Evolutionary conservation across 2,329 filamentous ascomycete species (phyloP).

Genomic region (Fusarium sp.): DNA sequence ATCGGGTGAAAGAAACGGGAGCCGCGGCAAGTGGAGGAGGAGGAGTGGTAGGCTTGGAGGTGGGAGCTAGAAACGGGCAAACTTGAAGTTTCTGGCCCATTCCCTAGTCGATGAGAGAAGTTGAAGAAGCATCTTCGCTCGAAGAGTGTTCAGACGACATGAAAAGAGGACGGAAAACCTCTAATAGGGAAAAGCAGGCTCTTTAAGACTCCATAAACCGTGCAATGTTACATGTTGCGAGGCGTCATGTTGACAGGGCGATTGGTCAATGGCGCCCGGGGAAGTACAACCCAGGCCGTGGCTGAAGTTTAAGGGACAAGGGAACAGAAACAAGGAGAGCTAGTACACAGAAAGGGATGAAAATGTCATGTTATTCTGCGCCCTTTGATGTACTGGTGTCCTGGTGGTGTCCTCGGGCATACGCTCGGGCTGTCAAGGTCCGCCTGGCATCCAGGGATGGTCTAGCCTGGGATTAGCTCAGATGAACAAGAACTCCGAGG

Average conservation of each 20-base stretch:
- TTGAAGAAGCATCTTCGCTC: neutral
- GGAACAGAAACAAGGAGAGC: neutral
- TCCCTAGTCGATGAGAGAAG: neutral
- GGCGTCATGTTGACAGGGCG: conserved; percentile 17
- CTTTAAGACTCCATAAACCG: neutral
- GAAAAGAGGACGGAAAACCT: neutral
- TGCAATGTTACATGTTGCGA: conserved; percentile 6
- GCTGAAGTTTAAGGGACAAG: neutral
- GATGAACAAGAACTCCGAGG: neutral
- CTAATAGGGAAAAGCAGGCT: neutral
- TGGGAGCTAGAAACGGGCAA: neutral
- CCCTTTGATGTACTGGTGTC: neutral
- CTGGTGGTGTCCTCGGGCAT: neutral
- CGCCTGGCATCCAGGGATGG: neutral
- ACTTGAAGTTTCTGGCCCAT: neutral
- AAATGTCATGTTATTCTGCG: neutral
- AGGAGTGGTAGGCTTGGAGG: neutral
- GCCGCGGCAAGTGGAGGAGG: neutral
- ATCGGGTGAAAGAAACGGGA: neutral
- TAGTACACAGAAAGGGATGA: neutral
- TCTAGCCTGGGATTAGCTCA: neutral
- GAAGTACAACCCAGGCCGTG: neutral
- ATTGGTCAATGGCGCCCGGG: conserved; percentile 29
- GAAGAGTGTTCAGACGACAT: neutral
- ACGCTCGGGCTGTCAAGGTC: neutral